Evolutionary conservation across 1,284 basidiomycete genomes (phyloP), one percentile per base, ranked within the genome.

Genomic region (Fomitopsis schrenkii): DNA sequence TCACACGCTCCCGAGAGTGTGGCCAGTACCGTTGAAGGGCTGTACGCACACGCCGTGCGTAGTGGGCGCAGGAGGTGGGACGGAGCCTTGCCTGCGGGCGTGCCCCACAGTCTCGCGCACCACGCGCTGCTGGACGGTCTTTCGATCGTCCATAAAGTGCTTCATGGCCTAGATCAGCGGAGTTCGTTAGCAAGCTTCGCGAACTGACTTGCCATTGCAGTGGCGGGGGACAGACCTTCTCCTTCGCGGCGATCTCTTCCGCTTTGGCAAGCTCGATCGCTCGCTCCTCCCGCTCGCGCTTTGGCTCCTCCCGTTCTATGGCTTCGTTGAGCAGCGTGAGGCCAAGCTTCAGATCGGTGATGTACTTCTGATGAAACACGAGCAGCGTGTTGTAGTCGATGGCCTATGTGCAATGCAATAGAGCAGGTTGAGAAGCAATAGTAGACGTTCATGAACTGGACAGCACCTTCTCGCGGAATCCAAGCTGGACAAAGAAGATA

Each of bases 91-190:
- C 22, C 26, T 28, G 10, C 44, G 61, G 44, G 55, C 28, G 46
- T 5, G n/a, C 22, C 30, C 44, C 7, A 61, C 65, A 38, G 70
- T 69, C 42, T 76, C 78, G 44, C 79, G 77, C 38, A 79, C 81
- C 54, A 73, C 75, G 50, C 86, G 53, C 35, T 40, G 15, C 8
- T 22, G 42, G 10, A 85, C 85, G 3, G 76, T 73, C 70, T 79
- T 85, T 53, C 91, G 81, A 70, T 93, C 90, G 59, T 93, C 91
- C 69, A 90, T 79, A 71, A 84, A 90, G 1, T 87, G 85, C 52
- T 90, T 72, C 70, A 85, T 88, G 15, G 88, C 83, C 91, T 93
- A 62, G 28, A 22, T 33, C 9, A 4, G 14, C 2, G 12, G 12
- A 40, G 38, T 2, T 15, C 38, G 14, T 40, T 14, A 40, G 38